Conservation (phyloP, 768 basidiomycete genomes). For the Dioszegia aurantiaca region DNA sequence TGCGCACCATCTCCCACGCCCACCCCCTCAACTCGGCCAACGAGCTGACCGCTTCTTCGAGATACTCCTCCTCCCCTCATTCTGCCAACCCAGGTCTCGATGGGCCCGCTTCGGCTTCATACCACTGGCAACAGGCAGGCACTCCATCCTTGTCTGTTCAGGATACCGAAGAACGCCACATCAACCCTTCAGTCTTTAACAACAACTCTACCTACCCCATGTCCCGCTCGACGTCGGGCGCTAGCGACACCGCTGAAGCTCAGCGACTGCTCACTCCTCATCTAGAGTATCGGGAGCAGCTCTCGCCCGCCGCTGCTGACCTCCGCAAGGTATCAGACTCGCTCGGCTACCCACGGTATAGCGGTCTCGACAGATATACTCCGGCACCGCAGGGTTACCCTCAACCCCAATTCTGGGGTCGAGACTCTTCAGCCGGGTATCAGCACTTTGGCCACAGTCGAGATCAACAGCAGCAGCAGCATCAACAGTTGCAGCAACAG, state of each 20-base stretch:
- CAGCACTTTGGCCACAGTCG: neutral
- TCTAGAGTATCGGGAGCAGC: conserved; percentile 29
- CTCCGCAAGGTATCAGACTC: conserved; percentile 42
- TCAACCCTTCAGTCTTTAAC: conserved; percentile 40
- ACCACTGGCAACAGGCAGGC: conserved; percentile 7
- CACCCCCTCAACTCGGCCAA: conserved; percentile 44
- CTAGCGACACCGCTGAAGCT: conserved; percentile 26
- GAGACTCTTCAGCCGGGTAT: conserved; percentile 1
- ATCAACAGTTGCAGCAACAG: conserved; percentile 9
- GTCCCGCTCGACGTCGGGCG: conserved; percentile 46
- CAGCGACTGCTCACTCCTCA: conserved; percentile 38
- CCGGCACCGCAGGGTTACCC: conserved; percentile 24
- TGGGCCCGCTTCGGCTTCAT: conserved; percentile 26
- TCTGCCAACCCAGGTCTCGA: conserved; percentile 18
- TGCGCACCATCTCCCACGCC: conserved; percentile 42
- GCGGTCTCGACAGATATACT: conserved; percentile 14
- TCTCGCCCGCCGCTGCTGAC: conserved; percentile 26
- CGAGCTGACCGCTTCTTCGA: conserved; percentile 34
- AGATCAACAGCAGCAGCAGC: conserved; percentile 14
- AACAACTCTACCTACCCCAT: conserved; percentile 28
- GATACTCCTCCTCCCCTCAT: conserved; percentile 45
- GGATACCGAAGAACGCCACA: conserved; percentile 19
- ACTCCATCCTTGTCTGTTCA: conserved; percentile 8
- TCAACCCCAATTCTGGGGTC: conserved; percentile 28
- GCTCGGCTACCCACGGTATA: conserved; percentile 2